Base-by-base conservation (phyloP, 805 yeast species). In the Zygoascus bituminiphila region DNA sequence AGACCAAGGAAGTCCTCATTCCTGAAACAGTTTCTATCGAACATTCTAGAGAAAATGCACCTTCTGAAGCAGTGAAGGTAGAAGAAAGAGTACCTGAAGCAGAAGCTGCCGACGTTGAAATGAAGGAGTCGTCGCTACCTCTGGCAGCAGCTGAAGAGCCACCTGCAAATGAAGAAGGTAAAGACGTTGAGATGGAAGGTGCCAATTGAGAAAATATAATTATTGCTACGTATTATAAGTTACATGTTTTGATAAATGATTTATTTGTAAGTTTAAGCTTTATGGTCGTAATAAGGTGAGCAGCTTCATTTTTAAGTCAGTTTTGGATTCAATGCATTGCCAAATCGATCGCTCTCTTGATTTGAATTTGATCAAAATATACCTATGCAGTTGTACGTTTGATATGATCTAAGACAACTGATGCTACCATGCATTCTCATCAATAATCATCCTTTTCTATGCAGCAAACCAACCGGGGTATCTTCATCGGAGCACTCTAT, bases 31-130 rank as follows among this genome's bases (percentile, higher is more conserved):
- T n/a, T n/a, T n/a, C n/a, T n/a, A n/a, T n/a, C n/a, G n/a, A n/a
- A n/a, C n/a, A n/a, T n/a, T n/a, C n/a, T n/a, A n/a, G n/a, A n/a
- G n/a, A n/a, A n/a, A n/a, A n/a, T n/a, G n/a, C n/a, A n/a, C n/a
- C n/a, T n/a, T n/a, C n/a, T n/a, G 31, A 9, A 17, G 40, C 26
- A 24, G 51, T 25, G 39, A 44, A 50, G 2, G 25, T 52, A 19
- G 51, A 40, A 45, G 44, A 15, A n/a, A 17, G 5, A 4, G 20
- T 12, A 4, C 19, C 12, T 10, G 54, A 53, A 8, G 44, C 24
- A 37, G 26, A 12, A 19, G 5, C 37, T 9, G 25, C 38, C 24
- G 33, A 29, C n/a, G 33, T 29, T 29, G 33, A 29, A 15, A 29
- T 29, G 33, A 5, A 4, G 4, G 33, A 6, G 33, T 15, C 33